A percentile compares a stretch with the other conserved stretches of the same genome.
These are phyloP conservation scores for Aspergillus hiratsukae DNA, from an alignment of 2,329 filamentous ascomycete species.

Conservation along the genomic window DNA sequence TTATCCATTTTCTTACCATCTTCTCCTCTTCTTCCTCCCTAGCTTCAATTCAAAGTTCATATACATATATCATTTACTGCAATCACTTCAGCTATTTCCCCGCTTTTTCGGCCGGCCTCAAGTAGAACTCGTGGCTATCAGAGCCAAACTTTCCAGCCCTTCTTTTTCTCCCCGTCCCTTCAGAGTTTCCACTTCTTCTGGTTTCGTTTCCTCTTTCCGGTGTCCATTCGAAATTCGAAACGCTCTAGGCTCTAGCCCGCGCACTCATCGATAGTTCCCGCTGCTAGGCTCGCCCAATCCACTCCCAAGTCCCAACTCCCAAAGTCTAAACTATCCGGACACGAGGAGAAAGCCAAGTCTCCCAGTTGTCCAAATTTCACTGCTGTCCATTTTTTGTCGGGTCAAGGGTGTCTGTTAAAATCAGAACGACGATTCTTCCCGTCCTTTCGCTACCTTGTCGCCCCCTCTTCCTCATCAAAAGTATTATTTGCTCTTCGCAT, in stretches of 20 bases:
- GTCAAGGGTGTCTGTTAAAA: neutral
- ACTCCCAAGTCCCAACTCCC: neutral
- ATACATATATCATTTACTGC: neutral
- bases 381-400: too few relatives aligned
- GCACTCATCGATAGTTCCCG: slow-evolving; percentile 12
- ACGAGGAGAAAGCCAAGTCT: neutral
- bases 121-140: neutral
- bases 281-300: slow-evolving; percentile 10
- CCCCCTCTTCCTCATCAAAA: neutral
- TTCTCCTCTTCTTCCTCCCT: neutral
- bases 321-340: neutral
- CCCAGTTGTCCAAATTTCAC: neutral
- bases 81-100: neutral
- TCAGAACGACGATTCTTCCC: neutral
- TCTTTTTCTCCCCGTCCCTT: neutral
- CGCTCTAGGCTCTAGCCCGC: slow-evolving; percentile 4
- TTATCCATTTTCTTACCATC: neutral
- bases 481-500: neutral
- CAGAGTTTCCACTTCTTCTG: neutral
- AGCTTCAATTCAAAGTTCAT: neutral
- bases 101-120: neutral
- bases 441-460: neutral
- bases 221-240: slow-evolving; percentile 3
- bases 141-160: neutral
- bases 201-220: neutral